Conservation (phyloP, 2,329 filamentous ascomycete genomes). For the Hypoxylon sp. region DNA sequence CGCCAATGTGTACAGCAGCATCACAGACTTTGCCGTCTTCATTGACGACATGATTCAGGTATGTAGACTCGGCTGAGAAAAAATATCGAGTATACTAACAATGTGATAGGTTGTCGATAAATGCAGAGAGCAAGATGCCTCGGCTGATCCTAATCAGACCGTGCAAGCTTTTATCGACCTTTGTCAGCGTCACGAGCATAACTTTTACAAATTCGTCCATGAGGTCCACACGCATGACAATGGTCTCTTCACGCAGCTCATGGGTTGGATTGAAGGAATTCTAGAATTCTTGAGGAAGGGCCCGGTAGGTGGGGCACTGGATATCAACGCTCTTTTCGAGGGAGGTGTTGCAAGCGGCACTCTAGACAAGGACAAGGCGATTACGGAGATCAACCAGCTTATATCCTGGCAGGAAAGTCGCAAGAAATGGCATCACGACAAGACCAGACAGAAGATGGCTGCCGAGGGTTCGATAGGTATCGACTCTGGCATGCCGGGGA, state of each 20-base stretch:
- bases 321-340: constrained; percentile 93
- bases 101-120: constrained; percentile 65
- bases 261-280: constrained; percentile 97
- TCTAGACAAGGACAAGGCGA: constrained; percentile 76
- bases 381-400: constrained; percentile 82
- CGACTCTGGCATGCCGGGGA: constrained; percentile 60
- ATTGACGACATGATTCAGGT: constrained; percentile 92
- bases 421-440: constrained; percentile 98
- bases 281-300: constrained; percentile 91
- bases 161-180: constrained; percentile 98
- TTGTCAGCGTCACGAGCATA: constrained; percentile 92
- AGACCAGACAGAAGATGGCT: constrained; percentile 99
- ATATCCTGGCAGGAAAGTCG: constrained; percentile 94
- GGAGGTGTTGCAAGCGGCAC: constrained; percentile 73
- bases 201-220: constrained; percentile 99
- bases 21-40: constrained; percentile 94
- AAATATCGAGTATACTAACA: constrained; percentile 25
- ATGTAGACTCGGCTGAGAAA: constrained; percentile 31
- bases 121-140: constrained; percentile 78
- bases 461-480: constrained; percentile 71
- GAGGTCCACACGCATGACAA: constrained; percentile 98
- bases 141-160: constrained; percentile 96
- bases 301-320: constrained; percentile 83
- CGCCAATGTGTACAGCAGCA: constrained; percentile 96
- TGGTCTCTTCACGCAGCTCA: constrained; percentile 92